Base-by-base conservation (phyloP, 1,139 yeast genomes). In the Hemisphaericaspora xylanilytica region DNA sequence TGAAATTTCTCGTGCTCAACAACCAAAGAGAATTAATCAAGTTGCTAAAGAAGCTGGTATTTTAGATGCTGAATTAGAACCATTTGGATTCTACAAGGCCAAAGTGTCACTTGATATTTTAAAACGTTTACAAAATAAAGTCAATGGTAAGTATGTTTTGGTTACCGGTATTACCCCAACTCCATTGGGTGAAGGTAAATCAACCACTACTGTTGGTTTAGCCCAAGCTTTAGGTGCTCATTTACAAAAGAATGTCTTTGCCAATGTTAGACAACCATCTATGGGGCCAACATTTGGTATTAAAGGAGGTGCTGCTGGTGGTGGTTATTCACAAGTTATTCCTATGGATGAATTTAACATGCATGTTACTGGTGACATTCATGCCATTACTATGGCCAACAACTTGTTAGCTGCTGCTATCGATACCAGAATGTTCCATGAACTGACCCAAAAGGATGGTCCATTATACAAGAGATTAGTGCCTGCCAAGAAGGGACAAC, bases 211-310 rank as follows among this genome's bases (percentile, higher is more conserved):
- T 24, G 89, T 92, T 56, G 98, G 98, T 49, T 75, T 92, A 46
- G 96, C 95, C 12, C 97, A 92, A 67, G 96, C 97, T 14, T 73
- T 92, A 46, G 96, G 96, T 50, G 97, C 97, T 32, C 96, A 88
- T 55, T 73, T 90, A 56, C 79, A 85, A 48, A 85, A 86, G 64
- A 80, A 84, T 44, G 90, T 90, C 15, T 84, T 92, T 59, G 98
- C 98, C 47, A 90, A 88, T 59, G 96, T 92, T 43, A 85, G 98
- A 68, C 98, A 92, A 65, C 98, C 98, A 32, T 85, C 95, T 13
- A 90, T 92, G 97, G 98, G 98, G 38, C 98, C 98, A 44, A 92
- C 98, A 15, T 92, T 92, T 57, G 98, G 98, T 67, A 89, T 92
- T 59, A 92, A 90, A 69, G 97, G 97, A 62, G 98, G 98, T 67